Conservation (phyloP, 1,139 yeast species). For the Protomyces pachydermus region DNA sequence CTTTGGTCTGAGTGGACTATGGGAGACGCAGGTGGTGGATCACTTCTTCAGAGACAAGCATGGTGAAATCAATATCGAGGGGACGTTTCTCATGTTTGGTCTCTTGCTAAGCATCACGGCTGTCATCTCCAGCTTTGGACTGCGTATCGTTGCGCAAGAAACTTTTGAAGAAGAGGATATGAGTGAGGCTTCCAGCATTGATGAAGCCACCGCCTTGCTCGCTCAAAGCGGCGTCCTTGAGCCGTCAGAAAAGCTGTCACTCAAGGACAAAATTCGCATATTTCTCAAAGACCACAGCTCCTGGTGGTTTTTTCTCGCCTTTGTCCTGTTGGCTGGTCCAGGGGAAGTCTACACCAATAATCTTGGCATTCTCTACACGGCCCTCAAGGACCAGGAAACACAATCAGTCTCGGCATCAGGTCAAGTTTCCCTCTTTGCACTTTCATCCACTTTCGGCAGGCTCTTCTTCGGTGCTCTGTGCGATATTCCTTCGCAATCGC, state of each 20-base stretch:
- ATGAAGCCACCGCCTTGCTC: conserved; percentile 28
- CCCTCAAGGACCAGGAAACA: conserved; percentile 28
- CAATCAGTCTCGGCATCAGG: conserved; percentile 4
- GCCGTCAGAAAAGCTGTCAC: conserved; percentile 24
- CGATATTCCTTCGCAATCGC: conserved; percentile 47
- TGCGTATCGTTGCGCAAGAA: conserved; percentile 27
- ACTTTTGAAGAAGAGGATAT: neutral
- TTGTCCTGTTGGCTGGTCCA: conserved; percentile 68
- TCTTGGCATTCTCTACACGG: conserved; percentile 56
- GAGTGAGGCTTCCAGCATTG: neutral
- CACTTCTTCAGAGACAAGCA: conserved; percentile 40
- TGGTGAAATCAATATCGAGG: conserved; percentile 47
- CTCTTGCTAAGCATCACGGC: conserved; percentile 38
- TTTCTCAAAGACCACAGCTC: conserved; percentile 63
- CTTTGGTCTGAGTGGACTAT: conserved; percentile 72
- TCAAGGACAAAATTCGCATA: conserved; percentile 23
- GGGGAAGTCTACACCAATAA: conserved; percentile 82
- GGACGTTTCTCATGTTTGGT: conserved; percentile 57
- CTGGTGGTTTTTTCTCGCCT: conserved; percentile 57
- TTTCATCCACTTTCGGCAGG: conserved; percentile 59
- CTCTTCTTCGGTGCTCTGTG: conserved; percentile 60
- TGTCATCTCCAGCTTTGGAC: conserved; percentile 30
- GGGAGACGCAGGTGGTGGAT: conserved; percentile 44
- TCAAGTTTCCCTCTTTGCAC: conserved; percentile 54
- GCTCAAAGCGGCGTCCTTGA: conserved; percentile 19